These are phyloP conservation scores for Clonostachys byssicola DNA, from an alignment of 2,329 filamentous ascomycete species.

Conservation along the genomic window DNA sequence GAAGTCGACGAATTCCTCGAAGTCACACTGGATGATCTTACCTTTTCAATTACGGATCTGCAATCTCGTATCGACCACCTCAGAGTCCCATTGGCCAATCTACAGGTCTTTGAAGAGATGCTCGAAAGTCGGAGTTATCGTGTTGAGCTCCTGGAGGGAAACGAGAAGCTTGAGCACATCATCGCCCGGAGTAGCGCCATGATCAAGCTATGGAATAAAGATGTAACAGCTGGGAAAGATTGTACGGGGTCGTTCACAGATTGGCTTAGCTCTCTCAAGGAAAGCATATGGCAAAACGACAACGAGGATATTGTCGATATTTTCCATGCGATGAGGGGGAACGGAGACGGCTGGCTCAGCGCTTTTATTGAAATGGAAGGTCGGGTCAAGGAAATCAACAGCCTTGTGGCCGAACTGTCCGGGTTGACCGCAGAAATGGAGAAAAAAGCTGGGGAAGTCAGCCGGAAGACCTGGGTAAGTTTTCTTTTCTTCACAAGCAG, in stretches of 20 bases:
- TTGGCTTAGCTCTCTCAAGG: slow-evolving; percentile 67
- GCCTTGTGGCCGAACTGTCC: slow-evolving; percentile 66
- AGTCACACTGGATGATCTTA: slow-evolving; percentile 79
- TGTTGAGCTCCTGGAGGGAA: slow-evolving; percentile 76
- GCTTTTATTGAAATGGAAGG: slow-evolving; percentile 74
- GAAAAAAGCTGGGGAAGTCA: slow-evolving; percentile 77
- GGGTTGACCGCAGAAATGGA: slow-evolving; percentile 83
- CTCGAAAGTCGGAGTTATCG: slow-evolving; percentile 81
- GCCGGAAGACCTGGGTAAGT: slow-evolving; percentile 70
- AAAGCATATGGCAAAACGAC: slow-evolving; percentile 56
- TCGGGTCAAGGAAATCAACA: slow-evolving; percentile 66
- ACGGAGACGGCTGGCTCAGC: slow-evolving; percentile 84
- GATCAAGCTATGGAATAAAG: slow-evolving; percentile 73
- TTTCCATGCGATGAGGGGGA: slow-evolving; percentile 86
- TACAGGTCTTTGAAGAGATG: slow-evolving; percentile 80
- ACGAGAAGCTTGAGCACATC: slow-evolving; percentile 88
- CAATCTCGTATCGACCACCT: slow-evolving; percentile 75
- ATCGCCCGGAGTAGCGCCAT: slow-evolving; percentile 72
- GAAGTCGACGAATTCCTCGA: slow-evolving; percentile 91
- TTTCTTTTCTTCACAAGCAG: neutral
- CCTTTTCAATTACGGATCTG: slow-evolving; percentile 74
- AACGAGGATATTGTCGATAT: slow-evolving; percentile 65
- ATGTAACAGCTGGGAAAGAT: slow-evolving; percentile 73
- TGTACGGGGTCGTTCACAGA: slow-evolving; percentile 72
- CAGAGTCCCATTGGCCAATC: slow-evolving; percentile 78